phyloP scores from a whole-genome alignment of 352 stramenopile genomes.

The Thraustochytrium sp. region DNA sequence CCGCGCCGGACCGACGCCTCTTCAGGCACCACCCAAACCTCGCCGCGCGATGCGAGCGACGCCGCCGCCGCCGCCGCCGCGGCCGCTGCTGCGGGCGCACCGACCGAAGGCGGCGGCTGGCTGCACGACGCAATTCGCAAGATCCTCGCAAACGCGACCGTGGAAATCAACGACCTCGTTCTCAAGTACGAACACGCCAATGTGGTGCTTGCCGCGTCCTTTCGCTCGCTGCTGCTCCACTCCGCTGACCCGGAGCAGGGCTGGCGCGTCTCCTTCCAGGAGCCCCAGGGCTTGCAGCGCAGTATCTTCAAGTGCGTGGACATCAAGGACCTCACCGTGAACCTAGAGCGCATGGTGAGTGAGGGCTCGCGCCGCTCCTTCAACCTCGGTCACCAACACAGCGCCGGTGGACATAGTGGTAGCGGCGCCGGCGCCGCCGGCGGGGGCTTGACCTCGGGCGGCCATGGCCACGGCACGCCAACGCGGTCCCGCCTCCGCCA shows the following conservation, averaged over 20 bases:
- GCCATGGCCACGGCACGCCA: too few species aligned
- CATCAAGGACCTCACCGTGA: slow-evolving; percentile 36
- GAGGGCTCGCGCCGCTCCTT: not conserved
- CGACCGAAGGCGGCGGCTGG: slow-evolving; percentile 6
- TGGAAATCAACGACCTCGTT: slow-evolving; percentile 34
- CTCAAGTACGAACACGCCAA: slow-evolving; percentile 45
- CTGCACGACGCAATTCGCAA: slow-evolving; percentile 37
- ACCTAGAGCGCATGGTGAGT: not conserved
- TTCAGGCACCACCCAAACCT: not conserved
- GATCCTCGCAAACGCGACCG: slow-evolving; percentile 36
- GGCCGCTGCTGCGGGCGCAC: not conserved
- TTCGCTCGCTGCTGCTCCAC: slow-evolving; percentile 1
- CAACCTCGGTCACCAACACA: too few species aligned
- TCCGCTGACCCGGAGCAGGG: slow-evolving; percentile 18
- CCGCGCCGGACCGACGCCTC: too few species aligned
- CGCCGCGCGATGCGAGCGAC: not conserved
- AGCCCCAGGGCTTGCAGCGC: not conserved
- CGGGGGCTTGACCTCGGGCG: too few species aligned
- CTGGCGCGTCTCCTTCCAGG: slow-evolving; percentile 23
- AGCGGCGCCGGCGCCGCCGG: too few species aligned
- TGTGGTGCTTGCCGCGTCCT: slow-evolving; percentile 32
- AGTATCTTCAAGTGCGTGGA: slow-evolving; percentile 36
- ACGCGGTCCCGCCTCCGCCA: too few species aligned
- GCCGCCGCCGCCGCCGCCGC: not conserved
- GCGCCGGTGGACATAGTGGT: too few species aligned